Conservation (phyloP, 23 red algal species). For the Cyanidiococcus yangmingshanensis region DNA sequence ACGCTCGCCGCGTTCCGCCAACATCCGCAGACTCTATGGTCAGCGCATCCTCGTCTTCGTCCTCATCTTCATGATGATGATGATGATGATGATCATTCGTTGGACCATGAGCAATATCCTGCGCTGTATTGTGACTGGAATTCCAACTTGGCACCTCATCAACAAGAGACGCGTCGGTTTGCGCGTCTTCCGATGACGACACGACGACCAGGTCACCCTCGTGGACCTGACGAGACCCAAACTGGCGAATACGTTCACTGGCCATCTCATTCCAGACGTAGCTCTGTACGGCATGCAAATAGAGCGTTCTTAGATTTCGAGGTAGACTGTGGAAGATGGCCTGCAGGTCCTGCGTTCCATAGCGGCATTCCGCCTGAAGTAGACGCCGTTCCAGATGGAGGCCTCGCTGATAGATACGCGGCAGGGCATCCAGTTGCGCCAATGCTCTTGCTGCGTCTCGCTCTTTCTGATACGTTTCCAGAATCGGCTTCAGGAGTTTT, state of each 20-base stretch:
- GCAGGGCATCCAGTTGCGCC: background rate
- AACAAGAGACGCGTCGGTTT: constrained; percentile 21
- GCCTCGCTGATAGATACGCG: background rate
- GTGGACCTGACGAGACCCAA: constrained; percentile 6
- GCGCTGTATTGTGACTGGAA: background rate
- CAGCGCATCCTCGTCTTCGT: background rate
- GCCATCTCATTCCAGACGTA: constrained; percentile 94
- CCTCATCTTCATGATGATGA: background rate
- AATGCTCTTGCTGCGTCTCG: constrained; percentile 9
- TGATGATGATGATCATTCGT: no score
- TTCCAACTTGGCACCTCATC: constrained; percentile 33
- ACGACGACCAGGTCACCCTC: constrained; percentile 31
- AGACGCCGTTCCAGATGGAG: background rate
- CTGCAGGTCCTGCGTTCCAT: constrained; percentile 31
- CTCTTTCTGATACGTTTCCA: background rate
- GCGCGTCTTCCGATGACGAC: background rate
- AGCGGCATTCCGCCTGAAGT: background rate
- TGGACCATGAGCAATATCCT: background rate
- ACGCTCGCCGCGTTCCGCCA: background rate
- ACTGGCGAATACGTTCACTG: constrained; percentile 37
- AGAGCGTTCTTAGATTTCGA: constrained; percentile 59
- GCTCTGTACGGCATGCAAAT: constrained; percentile 89
- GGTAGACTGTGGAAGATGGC: constrained; percentile 63
- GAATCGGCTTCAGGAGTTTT: background rate
- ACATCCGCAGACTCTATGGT: background rate